These are phyloP conservation scores for Zizania latifolia DNA, from an alignment of 176 grass and related monocot genomes.

Conservation along the genomic window DNA sequence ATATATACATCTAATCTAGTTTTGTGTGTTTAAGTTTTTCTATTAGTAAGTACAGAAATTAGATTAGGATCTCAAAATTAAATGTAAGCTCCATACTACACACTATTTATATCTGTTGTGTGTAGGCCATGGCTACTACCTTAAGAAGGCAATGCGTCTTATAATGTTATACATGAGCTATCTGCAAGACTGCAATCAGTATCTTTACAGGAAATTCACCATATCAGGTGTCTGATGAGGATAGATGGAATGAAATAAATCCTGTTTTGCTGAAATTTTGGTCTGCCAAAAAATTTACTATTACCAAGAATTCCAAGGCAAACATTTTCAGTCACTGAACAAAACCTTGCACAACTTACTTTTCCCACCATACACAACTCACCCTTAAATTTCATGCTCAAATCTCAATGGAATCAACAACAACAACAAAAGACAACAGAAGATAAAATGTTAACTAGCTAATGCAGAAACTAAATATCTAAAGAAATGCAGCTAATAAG, in stretches of 20 bases:
- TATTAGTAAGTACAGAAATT: background rate
- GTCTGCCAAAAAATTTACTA: background rate
- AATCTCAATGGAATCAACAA: background rate
- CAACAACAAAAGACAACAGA: background rate
- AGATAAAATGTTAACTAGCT: background rate
- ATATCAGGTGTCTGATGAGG: background rate
- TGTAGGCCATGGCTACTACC: background rate
- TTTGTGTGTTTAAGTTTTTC: background rate
- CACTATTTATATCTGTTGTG: background rate
- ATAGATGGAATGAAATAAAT: background rate
- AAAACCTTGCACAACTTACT: slow-evolving; percentile 5
- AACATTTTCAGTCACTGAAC: background rate
- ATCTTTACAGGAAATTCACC: background rate
- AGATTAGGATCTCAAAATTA: background rate
- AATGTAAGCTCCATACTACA: background rate
- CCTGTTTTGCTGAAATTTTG: background rate
- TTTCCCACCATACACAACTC: background rate
- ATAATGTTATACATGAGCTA: background rate
- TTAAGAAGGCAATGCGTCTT: background rate
- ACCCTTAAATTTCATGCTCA: background rate
- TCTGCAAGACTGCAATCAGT: background rate
- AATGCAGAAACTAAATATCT: background rate
- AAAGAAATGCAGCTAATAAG: background rate
- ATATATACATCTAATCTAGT: background rate
- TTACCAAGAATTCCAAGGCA: background rate